Evolutionary conservation across 2,329 filamentous ascomycete genomes (phyloP).

Genomic region (Aspergillus persii): DNA sequence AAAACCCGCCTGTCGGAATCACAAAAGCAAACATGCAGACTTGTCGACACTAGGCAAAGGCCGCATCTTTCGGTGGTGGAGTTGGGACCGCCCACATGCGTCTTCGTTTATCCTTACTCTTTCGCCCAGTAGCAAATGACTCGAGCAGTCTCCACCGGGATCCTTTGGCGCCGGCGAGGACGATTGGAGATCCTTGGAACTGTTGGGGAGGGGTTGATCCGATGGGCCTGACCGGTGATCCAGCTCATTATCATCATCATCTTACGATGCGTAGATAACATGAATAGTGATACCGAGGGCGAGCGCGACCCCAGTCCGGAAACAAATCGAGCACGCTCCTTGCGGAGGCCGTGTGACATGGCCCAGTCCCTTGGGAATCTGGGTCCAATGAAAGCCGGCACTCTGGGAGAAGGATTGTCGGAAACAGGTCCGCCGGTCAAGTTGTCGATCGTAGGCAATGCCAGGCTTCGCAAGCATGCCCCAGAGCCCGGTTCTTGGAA

Average conservation of each 20-base stretch:
- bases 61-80: neutral
- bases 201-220: neutral
- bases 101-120: neutral
- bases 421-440: neutral
- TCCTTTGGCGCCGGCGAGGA: neutral
- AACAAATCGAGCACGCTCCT: neutral
- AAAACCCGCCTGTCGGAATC: neutral
- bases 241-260: neutral
- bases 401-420: neutral
- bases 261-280: neutral
- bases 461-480: neutral
- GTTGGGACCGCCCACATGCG: neutral
- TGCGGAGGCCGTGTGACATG: conserved; percentile 13
- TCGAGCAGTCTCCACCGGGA: neutral
- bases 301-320: neutral
- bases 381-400: conserved; percentile 11
- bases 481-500: neutral
- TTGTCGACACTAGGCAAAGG: neutral
- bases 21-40: neutral
- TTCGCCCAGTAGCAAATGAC: neutral
- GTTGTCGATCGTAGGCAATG: neutral
- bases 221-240: neutral
- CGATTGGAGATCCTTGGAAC: neutral
- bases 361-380: conserved; percentile 14
- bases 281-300: neutral